Percentiles rank a stretch among this genome's conserved stretches.
phyloP scores from a whole-genome alignment of 306 rosid genomes.

The Lotus japonicus region DNA sequence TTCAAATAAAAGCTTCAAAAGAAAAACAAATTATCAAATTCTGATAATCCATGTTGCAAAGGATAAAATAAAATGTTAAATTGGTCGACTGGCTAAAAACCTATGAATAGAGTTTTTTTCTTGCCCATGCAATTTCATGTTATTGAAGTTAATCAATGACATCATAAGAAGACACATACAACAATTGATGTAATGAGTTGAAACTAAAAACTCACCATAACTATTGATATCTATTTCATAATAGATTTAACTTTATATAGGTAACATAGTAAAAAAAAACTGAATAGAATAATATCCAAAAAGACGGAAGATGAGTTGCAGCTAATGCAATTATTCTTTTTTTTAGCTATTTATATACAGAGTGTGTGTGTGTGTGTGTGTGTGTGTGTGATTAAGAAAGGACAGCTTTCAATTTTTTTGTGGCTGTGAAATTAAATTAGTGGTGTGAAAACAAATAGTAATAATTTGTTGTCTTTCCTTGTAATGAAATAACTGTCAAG shows the following conservation, averaged over 20 bases:
- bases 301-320: too few species aligned
- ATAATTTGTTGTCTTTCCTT: neutral
- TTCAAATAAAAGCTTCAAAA: constrained; percentile 70
- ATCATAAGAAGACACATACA: too few species aligned
- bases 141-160: neutral
- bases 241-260: neutral
- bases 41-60: constrained; percentile 12
- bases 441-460: constrained; percentile 11
- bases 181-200: too few species aligned
- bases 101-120: constrained; percentile 2
- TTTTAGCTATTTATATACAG: too few species aligned
- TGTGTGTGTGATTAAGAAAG: too few species aligned
- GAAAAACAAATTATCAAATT: constrained; percentile 10
- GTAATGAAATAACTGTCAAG: neutral
- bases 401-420: neutral
- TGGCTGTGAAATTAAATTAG: neutral
- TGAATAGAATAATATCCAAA: too few species aligned
- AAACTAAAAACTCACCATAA: too few species aligned
- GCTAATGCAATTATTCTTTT: too few species aligned
- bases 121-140: neutral
- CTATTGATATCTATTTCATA: too few species aligned
- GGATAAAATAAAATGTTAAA: neutral
- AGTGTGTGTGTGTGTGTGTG: too few species aligned
- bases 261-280: neutral
- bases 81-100: neutral